A percentile compares a stretch with the other conserved stretches of the same genome.
Conservation (phyloP, 208 protist genomes). For the Entamoeba invadens region DNA sequence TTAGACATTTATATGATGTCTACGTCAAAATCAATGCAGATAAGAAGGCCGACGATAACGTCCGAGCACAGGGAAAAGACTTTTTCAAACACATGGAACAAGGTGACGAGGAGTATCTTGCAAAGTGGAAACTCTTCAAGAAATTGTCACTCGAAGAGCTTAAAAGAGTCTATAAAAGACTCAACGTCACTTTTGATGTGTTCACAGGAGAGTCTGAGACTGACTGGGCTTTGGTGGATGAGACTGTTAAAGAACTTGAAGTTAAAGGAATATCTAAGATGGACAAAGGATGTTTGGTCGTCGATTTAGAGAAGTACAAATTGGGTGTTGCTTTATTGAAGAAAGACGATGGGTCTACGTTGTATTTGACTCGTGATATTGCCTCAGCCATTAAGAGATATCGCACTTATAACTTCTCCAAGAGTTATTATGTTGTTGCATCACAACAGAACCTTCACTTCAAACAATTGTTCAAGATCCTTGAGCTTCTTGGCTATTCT, state of each 20-base stretch:
- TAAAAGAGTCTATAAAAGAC: neutral
- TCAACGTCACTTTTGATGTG: neutral
- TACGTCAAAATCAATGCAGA: neutral
- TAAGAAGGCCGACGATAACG: neutral
- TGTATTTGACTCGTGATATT: neutral
- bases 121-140: neutral
- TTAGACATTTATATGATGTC: slow-evolving; percentile 1
- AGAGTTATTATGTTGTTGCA: neutral
- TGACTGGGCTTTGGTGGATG: neutral
- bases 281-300: neutral
- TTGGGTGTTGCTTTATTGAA: neutral
- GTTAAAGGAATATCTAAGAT: neutral
- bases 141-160: neutral
- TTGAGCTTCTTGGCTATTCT: neutral
- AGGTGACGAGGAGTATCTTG: neutral
- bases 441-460: neutral
- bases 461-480: neutral
- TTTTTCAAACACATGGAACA: neutral
- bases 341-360: neutral
- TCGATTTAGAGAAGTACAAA: neutral
- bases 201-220: neutral
- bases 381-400: neutral
- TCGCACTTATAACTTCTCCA: neutral
- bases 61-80: neutral
- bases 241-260: neutral